Evolutionary conservation across 2,329 filamentous ascomycete genomes (phyloP), one percentile per base, ranked within the genome.

Genomic region (Sporothrix curviconia): DNA sequence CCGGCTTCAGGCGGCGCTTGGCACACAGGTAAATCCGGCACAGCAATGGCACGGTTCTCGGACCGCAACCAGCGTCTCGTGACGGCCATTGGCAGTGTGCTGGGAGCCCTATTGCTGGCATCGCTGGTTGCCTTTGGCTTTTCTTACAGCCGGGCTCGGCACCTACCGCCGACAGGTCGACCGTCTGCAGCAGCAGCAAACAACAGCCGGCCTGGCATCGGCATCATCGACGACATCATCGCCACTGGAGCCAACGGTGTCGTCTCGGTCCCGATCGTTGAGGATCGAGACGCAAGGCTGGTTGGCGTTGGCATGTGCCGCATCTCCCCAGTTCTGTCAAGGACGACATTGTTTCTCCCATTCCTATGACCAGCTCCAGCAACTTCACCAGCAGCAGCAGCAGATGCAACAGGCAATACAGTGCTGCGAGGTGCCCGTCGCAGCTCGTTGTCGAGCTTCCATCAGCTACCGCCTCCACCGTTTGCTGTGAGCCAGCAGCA

Each of bases 111-210:
- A 7, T 50, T 63, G 19, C 51, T 63, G 12, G 61, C 59, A 8
- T 52, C 50, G 14, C 54, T 61, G 34, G 59, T 63, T 1, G 62
- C 62, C 2, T 49, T 63, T 14, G 51, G 43, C 3, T 63, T 63
- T 39, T 61, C 57, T 0, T 58, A 56, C 50, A 59, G 44, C 40
- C 53, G 61, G 5, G 60, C 62, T 9, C 57, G 57, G 12, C 43
- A 59, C 19, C 56, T 63, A 14, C n/a, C 54, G 51, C 11, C 37
- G 43, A 5, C 58, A 62, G 56, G 57, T 64, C 19, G 55, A 60
- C 47, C 36, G 25, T 1, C 53, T 63, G n/a, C 47, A 62, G 52
- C 17, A 47, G 12, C 36, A 57, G 44, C 22, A 39, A 17, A 40
- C 40, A 19, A 36, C 22, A 19, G 22, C 49, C 6, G 36, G 40